Evolutionary conservation across 1,139 yeast species (phyloP).

Genomic region (Chernovozyma sophiae-reginae): DNA sequence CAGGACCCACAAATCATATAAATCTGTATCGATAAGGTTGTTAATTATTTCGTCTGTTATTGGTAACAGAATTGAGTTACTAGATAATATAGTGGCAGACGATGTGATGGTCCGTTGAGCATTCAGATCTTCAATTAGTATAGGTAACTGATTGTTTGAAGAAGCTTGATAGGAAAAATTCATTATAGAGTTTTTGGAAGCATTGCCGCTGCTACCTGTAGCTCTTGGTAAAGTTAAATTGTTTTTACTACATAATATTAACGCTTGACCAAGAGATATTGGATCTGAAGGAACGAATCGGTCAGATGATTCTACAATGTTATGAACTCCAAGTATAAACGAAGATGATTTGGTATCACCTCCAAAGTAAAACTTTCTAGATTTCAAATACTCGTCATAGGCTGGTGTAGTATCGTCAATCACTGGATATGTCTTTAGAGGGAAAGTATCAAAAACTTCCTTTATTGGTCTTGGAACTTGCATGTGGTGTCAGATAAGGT

Average conservation of each 20-base stretch:
- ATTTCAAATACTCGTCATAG: conserved; percentile 2
- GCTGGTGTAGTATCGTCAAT: conserved; percentile 17
- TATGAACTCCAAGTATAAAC: conserved; percentile 42
- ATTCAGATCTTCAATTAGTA: conserved; percentile 37
- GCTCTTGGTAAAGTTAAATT: conserved; percentile 25
- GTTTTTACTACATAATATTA: conserved; percentile 33
- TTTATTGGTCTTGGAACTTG: conserved; percentile 41
- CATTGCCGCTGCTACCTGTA: conserved; percentile 1
- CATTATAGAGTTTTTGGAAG: conserved; percentile 20
- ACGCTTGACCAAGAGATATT: conserved; percentile 31
- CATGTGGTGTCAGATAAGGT: conserved; percentile 3
- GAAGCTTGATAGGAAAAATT: conserved; percentile 37
- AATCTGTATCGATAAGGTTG: conserved; percentile 30
- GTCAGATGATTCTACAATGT: conserved; percentile 20
- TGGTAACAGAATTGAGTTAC: conserved; percentile 1
- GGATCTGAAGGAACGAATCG: conserved; percentile 42
- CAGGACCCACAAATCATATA: conserved; percentile 41
- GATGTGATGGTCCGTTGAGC: conserved; percentile 21
- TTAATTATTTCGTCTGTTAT: conserved; percentile 1
- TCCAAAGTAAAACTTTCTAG: conserved; percentile 4
- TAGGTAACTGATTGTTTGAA: conserved; percentile 39
- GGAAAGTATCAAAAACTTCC: conserved; percentile 47
- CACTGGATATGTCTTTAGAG: conserved; percentile 35
- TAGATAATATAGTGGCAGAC: conserved; percentile 7
- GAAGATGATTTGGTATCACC: conserved; percentile 6